These are phyloP conservation scores for Citrus maxima DNA, from an alignment of 345 rosid genomes.

Conservation along the genomic window DNA sequence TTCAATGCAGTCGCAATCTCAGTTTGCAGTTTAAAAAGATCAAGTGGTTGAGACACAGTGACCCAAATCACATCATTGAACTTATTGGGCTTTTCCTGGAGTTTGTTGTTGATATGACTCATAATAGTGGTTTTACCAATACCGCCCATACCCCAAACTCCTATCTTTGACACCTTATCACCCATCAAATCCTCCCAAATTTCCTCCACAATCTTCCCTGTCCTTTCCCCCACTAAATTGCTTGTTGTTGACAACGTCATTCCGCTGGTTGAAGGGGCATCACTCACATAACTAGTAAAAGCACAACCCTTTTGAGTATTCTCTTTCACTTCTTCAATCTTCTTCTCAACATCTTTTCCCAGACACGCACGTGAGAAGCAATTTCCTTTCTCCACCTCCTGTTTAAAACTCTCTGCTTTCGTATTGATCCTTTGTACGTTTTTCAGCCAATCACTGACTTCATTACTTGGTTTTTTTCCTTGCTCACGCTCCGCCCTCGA, in stretches of 20 bases:
- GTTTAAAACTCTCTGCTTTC: background rate
- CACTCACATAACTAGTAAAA: background rate
- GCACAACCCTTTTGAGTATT: background rate
- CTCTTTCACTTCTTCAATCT: background rate
- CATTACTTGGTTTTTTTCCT: background rate
- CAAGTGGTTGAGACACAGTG: background rate
- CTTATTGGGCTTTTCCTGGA: rapidly evolving
- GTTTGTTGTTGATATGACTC: too few relatives aligned
- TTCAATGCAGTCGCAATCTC: background rate
- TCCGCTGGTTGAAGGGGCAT: background rate
- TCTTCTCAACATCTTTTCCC: too few relatives aligned
- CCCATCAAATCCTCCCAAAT: too few relatives aligned
- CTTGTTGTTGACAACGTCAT: background rate
- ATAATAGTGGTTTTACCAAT: too few relatives aligned
- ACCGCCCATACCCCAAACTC: too few relatives aligned
- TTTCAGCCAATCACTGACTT: background rate
- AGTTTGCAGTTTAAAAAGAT: background rate
- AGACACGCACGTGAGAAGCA: background rate
- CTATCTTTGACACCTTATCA: too few relatives aligned
- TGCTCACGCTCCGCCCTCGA: background rate
- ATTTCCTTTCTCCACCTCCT: background rate
- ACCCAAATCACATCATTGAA: too few relatives aligned
- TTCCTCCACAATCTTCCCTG: too few relatives aligned
- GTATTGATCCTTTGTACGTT: background rate
- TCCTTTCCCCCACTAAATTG: background rate